Conservation (phyloP, 805 yeast species). For the Aciculoconidium aculeatum region DNA sequence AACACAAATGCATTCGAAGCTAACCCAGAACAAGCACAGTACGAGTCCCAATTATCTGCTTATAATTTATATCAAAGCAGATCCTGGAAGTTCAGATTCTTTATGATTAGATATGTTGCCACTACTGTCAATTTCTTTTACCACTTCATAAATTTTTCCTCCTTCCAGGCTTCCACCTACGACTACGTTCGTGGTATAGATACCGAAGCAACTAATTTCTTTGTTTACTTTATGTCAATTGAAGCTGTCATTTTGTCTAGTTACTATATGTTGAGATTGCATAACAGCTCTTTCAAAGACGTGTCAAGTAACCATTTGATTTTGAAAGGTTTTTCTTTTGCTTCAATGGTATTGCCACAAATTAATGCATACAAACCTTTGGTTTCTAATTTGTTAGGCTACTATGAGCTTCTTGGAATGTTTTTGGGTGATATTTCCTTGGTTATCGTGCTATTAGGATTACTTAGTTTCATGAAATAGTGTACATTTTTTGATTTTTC, state of each 20-base stretch:
- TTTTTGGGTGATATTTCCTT: conserved; percentile 32
- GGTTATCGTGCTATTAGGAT: conserved; percentile 33
- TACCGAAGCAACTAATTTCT: conserved; percentile 13
- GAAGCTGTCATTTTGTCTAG: conserved; percentile 30
- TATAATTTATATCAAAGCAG: conserved; percentile 29
- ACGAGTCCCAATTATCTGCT: conserved; percentile 22
- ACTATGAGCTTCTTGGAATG: conserved; percentile 33
- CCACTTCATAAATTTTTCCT: conserved; percentile 19
- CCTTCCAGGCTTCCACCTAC: conserved; percentile 23
- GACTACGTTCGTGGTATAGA: conserved; percentile 18
- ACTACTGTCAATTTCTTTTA: conserved; percentile 28
- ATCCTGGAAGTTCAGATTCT: conserved; percentile 26
- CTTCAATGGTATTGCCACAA: conserved; percentile 30
- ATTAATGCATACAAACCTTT: conserved; percentile 23
- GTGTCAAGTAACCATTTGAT: conserved; percentile 22
- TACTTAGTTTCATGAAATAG: conserved; percentile 18
- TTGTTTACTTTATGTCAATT: conserved; percentile 22
- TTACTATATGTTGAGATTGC: conserved; percentile 25
- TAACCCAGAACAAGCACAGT: conserved; percentile 11
- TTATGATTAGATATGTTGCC: conserved; percentile 22
- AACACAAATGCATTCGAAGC: conserved; percentile 3
- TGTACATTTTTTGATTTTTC: not conserved
- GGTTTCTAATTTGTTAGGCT: conserved; percentile 23
- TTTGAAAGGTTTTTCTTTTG: conserved; percentile 25
- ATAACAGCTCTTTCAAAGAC: conserved; percentile 17